These are phyloP conservation scores for Eucalyptus victrix DNA, from an alignment of 345 rosid species.

Conservation along the genomic window DNA sequence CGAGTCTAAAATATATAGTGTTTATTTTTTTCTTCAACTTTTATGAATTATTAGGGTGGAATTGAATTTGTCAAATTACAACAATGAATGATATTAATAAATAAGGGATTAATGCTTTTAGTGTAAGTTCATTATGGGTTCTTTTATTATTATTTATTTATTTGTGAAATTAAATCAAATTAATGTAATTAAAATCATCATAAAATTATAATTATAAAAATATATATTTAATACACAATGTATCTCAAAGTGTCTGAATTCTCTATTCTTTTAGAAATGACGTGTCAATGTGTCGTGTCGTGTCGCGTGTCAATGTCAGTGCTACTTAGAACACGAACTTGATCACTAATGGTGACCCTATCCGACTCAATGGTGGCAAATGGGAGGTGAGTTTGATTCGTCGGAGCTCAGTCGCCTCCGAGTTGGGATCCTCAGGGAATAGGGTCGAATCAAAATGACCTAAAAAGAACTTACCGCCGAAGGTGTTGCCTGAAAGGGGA, in stretches of 20 bases:
- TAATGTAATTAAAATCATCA: too few species aligned
- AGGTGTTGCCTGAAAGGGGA: background rate
- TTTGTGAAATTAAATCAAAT: too few species aligned
- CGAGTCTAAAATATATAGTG: too few species aligned
- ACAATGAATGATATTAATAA: too few species aligned
- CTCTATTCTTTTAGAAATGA: accelerated
- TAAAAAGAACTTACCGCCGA: background rate
- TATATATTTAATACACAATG: accelerated
- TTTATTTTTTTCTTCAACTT: too few species aligned
- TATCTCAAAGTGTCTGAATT: accelerated
- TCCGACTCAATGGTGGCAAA: accelerated
- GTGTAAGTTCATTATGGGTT: too few species aligned
- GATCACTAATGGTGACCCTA: accelerated
- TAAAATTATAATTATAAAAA: too few species aligned
- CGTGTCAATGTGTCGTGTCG: accelerated
- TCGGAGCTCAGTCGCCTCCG: background rate
- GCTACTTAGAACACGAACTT: background rate
- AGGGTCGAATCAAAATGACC: background rate
- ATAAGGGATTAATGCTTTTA: too few species aligned
- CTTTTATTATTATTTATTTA: too few species aligned
- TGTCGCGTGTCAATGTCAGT: accelerated
- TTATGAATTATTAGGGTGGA: too few species aligned
- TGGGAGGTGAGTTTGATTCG: background rate
- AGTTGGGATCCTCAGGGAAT: background rate
- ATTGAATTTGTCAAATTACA: too few species aligned